Evolutionary conservation across 2,329 filamentous ascomycete species (phyloP).

Genomic region (Ophiostoma quercus): DNA sequence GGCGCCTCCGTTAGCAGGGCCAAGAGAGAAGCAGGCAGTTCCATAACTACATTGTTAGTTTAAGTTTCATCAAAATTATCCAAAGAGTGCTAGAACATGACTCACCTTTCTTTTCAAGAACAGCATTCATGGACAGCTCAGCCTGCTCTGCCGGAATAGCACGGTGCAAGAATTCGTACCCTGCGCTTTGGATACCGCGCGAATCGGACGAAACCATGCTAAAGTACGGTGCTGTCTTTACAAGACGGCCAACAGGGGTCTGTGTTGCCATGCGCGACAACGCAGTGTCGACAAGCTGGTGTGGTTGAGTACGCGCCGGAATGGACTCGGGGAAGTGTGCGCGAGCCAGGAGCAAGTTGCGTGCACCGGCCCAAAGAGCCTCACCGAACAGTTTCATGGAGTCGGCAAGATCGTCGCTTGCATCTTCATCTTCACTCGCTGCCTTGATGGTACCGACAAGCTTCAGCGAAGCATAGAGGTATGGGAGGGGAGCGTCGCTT

Average conservation of each 20-base stretch:
- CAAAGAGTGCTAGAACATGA: too few relatives aligned
- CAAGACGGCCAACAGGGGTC: conserved; percentile 56
- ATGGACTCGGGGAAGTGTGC: not conserved
- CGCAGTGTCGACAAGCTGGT: conserved; percentile 68
- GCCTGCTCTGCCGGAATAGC: conserved; percentile 76
- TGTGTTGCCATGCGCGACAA: conserved; percentile 64
- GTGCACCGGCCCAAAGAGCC: conserved; percentile 52
- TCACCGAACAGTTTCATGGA: conserved; percentile 58
- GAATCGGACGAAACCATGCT: conserved; percentile 71
- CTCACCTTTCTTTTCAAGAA: conserved; percentile 57
- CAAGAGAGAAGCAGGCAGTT: conserved; percentile 76
- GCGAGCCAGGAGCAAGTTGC: conserved; percentile 37
- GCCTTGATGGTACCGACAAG: conserved; percentile 59
- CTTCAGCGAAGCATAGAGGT: conserved; percentile 67
- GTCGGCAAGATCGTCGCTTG: conserved; percentile 83
- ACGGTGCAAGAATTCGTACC: conserved; percentile 72
- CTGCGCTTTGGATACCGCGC: conserved; percentile 68
- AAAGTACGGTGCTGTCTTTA: conserved; percentile 65
- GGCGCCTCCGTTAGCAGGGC: conserved; percentile 78
- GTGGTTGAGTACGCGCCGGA: conserved; percentile 48
- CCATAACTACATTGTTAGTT: conserved; percentile 45
- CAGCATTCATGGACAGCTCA: conserved; percentile 69
- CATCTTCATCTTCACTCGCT: conserved; percentile 49
- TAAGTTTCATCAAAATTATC: not conserved
- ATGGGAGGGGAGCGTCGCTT: conserved; percentile 51